Percentiles rank a stretch among this genome's conserved stretches.
Conservation (phyloP, 2,329 filamentous ascomycete species). For the Ilyonectria mors-panacis region DNA sequence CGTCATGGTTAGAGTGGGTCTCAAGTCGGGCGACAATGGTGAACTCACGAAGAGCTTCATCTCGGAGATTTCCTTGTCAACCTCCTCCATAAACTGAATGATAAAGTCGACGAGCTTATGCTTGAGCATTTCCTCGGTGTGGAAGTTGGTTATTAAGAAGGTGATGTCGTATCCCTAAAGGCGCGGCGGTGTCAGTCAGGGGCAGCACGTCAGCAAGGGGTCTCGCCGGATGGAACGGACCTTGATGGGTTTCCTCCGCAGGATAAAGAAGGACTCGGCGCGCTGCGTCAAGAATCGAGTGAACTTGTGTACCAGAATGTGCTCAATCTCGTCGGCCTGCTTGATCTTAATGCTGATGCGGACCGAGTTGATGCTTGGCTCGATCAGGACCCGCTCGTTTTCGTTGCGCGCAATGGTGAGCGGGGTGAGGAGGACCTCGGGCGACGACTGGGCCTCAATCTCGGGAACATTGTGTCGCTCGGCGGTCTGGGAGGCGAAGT, state of each 20-base stretch:
- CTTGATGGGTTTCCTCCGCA: slow-evolving; percentile 95
- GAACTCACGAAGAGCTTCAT: slow-evolving; percentile 98
- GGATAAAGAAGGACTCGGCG: slow-evolving; percentile 96
- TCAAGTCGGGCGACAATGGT: background rate
- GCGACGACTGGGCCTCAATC: slow-evolving; percentile 92
- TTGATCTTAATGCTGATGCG: slow-evolving; percentile 99
- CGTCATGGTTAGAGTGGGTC: slow-evolving; percentile 34
- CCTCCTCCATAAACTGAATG: slow-evolving; percentile 99
- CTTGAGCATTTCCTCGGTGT: slow-evolving; percentile 98
- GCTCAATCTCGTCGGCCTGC: slow-evolving; percentile 98
- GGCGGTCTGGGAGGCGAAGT: slow-evolving; percentile 97
- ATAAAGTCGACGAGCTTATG: slow-evolving; percentile 99
- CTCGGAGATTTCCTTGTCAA: slow-evolving; percentile 99
- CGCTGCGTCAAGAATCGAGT: slow-evolving; percentile 87
- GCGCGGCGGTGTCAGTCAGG: slow-evolving; percentile 46
- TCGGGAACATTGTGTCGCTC: slow-evolving; percentile 99
- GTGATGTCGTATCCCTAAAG: slow-evolving; percentile 95
- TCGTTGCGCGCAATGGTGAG: slow-evolving; percentile 94
- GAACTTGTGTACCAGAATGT: slow-evolving; percentile 98
- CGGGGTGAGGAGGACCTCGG: slow-evolving; percentile 93
- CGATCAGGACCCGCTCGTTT: slow-evolving; percentile 95
- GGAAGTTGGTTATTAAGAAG: slow-evolving; percentile 98
- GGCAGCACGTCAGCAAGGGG: slow-evolving; percentile 31
- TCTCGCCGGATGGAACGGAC: slow-evolving; percentile 63
- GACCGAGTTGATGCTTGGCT: slow-evolving; percentile 97